phyloP scores from a whole-genome alignment of 2,329 filamentous ascomycete genomes.

The Penicillium palitans region DNA sequence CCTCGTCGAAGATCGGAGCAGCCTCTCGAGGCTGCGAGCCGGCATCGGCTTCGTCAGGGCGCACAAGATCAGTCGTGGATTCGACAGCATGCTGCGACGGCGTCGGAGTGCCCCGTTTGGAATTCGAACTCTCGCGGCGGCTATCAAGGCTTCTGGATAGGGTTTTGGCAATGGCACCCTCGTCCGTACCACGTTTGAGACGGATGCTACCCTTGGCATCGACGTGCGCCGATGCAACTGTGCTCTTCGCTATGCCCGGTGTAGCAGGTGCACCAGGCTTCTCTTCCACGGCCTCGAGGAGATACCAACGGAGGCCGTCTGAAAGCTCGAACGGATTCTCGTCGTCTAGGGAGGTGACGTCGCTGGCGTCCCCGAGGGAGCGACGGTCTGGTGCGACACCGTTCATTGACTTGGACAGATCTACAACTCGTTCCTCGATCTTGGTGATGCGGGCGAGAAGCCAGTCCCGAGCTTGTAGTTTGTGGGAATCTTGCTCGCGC shows the following conservation, averaged over 20 bases:
- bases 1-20: slow-evolving; percentile 48
- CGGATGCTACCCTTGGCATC: slow-evolving; percentile 73
- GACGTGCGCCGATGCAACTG: slow-evolving; percentile 82
- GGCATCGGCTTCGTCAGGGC: slow-evolving; percentile 38
- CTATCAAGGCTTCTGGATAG: slow-evolving; percentile 87
- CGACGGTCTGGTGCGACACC: slow-evolving; percentile 53
- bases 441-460: slow-evolving; percentile 91
- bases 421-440: slow-evolving; percentile 89
- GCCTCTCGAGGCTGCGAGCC: slow-evolving; percentile 39
- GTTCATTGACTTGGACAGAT: slow-evolving; percentile 77
- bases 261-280: slow-evolving; percentile 90
- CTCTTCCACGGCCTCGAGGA: slow-evolving; percentile 90
- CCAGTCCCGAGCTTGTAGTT: slow-evolving; percentile 84
- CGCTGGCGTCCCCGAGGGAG: slow-evolving; percentile 52
- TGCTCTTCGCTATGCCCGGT: slow-evolving; percentile 86
- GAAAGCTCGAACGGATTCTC: slow-evolving; percentile 97
- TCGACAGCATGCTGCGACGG: slow-evolving; percentile 36
- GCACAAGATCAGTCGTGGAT: slow-evolving; percentile 38
- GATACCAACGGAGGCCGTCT: slow-evolving; percentile 92
- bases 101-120: slow-evolving; percentile 64
- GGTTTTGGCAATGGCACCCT: slow-evolving; percentile 73
- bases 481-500: slow-evolving; percentile 85
- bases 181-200: slow-evolving; percentile 56
- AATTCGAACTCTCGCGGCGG: slow-evolving; percentile 81
- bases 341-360: slow-evolving; percentile 67